Base-by-base conservation (phyloP, 73 alveolate genomes). In the Stentor roeselii region DNA sequence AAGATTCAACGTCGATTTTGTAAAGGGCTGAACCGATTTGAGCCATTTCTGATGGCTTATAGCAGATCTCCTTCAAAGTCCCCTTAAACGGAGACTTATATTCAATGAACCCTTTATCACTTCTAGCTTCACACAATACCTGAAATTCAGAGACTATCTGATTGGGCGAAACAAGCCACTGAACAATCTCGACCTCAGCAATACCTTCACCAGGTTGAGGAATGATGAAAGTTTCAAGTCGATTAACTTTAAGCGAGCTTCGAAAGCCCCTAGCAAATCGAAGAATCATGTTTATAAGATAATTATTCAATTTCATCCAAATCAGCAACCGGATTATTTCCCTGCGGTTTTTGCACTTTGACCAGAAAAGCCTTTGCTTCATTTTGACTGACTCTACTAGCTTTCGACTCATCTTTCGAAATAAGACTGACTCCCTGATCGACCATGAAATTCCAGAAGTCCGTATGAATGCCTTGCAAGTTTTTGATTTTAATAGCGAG, bases 271-370 rank as follows among this genome's bases (percentile, higher is more conserved):
- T 76, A 67, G 67, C 67, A 21, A 50, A 21, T 21, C 67, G 67
- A 11, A 50, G 30, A 6, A 50, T 11, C 67, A 50, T 50, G 6
- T 50, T 50, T n/a, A n/a, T n/a, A n/a, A n/a, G n/a, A n/a, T n/a
- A n/a, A 27, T 92, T 92, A 92, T 60, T 92, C 97, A 85, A 92
- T 92, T 32, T 92, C 97, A 85, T 91, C 95, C 85, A 92, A 59
- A 41, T 91, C 96, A 39, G 75, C 91, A 59, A 74, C 59, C 41
- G 6, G 89, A 74, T 42, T 95, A 80, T 80, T 60, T 82, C 60
- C 50, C 96, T 93, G 85, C 88, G 38, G 82, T 40, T 42, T 60
- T 83, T 60, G 86, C 60, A 50, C 76, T 85, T 32, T 78, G 36
- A 60, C 91, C 86, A 92, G 59, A 90, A 91, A 94, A 38, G 88